These are phyloP conservation scores for Geotrichum ghanense DNA, from an alignment of 805 yeast species.

Conservation along the genomic window DNA sequence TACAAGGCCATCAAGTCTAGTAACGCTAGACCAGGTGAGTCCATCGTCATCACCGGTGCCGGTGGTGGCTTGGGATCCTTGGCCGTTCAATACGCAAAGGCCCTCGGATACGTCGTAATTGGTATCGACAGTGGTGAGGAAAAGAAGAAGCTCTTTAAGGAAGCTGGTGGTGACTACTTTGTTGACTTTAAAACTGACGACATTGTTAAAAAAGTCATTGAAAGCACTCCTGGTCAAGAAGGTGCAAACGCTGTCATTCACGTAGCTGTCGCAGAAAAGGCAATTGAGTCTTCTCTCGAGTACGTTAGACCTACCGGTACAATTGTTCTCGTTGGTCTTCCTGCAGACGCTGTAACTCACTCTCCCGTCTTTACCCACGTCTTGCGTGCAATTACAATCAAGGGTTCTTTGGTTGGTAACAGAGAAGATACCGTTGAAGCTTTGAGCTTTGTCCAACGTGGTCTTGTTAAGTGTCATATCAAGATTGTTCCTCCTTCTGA, in stretches of 20 bases:
- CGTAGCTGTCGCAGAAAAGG: slow-evolving; percentile 13
- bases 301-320: slow-evolving; percentile 16
- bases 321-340: slow-evolving; percentile 17
- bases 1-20: slow-evolving; percentile 50
- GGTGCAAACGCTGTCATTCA: slow-evolving; percentile 17
- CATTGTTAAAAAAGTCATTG: slow-evolving; percentile 16
- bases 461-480: slow-evolving; percentile 12
- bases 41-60: slow-evolving; percentile 52
- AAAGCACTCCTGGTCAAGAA: slow-evolving; percentile 15
- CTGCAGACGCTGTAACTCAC: slow-evolving; percentile 11
- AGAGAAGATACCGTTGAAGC: slow-evolving; percentile 18
- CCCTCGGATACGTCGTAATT: slow-evolving; percentile 45
- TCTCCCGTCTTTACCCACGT: slow-evolving; percentile 10
- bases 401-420: slow-evolving; percentile 19
- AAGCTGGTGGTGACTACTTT: slow-evolving; percentile 43
- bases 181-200: slow-evolving; percentile 34
- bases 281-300: slow-evolving; percentile 13
- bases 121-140: slow-evolving; percentile 49
- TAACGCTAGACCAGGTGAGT: slow-evolving; percentile 37
- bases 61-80: slow-evolving; percentile 53
- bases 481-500: slow-evolving; percentile 11
- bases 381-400: slow-evolving; percentile 11
- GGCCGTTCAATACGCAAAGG: slow-evolving; percentile 48
- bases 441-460: slow-evolving; percentile 16
- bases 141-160: slow-evolving; percentile 34